Evolutionary conservation across 108 stramenopile genomes (phyloP), one percentile per base, ranked within the genome.

Genomic region (Aurantiochytrium sp.): DNA sequence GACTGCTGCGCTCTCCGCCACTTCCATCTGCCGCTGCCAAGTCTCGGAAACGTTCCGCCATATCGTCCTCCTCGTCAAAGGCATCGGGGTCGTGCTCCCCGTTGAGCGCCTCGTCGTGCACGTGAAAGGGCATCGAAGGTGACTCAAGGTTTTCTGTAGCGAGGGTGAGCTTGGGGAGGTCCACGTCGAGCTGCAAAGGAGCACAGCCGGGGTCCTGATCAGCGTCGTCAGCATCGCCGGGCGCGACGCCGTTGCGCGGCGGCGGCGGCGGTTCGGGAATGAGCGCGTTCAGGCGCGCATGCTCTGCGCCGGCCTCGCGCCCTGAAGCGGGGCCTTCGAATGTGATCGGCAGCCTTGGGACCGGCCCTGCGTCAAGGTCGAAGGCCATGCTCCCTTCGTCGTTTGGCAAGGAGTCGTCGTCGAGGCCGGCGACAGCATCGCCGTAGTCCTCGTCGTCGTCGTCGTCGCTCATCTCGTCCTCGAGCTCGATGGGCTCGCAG

Each of bases 401-500:
- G n/a, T n/a, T n/a, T n/a, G n/a, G n/a, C n/a, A n/a, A n/a, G n/a
- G n/a, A n/a, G n/a, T n/a, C n/a, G n/a, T n/a, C n/a, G n/a, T n/a
- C n/a, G n/a, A n/a, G n/a, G n/a, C n/a, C n/a, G n/a, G n/a, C 59
- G 34, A 0, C 59, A 34, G 15, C 27, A 34, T 65, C 8, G 10
- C 19, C 59, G 34, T 65, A 8, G 34, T 81, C 73, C 85, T 15
- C 4, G 2, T 88, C 41, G 3, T 87, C 68, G 8, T 19, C 52
- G 15, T 68, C 52, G 50, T 87, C 86, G 31, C 65, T 85, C 22
- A 54, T 55, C 52, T 69, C 86, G 31, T 85, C 73, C 68, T 39
- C 48, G 32, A 27, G 50, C 88, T 68, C 68, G 3, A 93, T 52
- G 85, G 73, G 73, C 45, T 81, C 73, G 73, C 73, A 81, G 1